phyloP scores from a whole-genome alignment of 1,284 basidiomycete genomes.

The Flammula alnicola region DNA sequence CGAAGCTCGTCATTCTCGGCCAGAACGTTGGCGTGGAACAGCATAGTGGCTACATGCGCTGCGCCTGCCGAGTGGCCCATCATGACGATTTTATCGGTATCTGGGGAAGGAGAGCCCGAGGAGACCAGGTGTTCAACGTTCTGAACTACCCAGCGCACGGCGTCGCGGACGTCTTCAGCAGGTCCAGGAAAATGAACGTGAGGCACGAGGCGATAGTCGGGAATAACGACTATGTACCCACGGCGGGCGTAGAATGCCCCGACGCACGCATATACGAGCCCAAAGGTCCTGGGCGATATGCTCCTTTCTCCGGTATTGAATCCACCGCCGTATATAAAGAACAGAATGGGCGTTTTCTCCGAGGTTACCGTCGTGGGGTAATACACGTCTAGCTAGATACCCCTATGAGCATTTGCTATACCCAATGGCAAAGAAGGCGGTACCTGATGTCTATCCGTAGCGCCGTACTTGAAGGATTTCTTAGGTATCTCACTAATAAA shows the following conservation, averaged over 20 bases:
- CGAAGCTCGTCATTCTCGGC: constrained; percentile 36
- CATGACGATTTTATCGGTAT: constrained; percentile 48
- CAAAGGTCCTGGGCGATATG: constrained; percentile 45
- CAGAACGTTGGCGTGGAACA: constrained; percentile 46
- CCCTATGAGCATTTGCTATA: neutral
- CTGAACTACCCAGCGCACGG: constrained; percentile 54
- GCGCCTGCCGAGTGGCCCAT: constrained; percentile 67
- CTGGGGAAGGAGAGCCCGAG: constrained; percentile 34
- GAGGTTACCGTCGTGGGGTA: constrained; percentile 45
- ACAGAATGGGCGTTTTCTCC: constrained; percentile 53
- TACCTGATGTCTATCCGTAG: constrained; percentile 58
- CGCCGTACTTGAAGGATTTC: constrained; percentile 61
- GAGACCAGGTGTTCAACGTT: constrained; percentile 37
- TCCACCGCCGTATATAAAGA: constrained; percentile 70
- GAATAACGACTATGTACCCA: constrained; percentile 63
- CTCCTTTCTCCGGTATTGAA: constrained; percentile 54
- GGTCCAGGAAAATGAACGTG: constrained; percentile 53
- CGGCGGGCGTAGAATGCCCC: constrained; percentile 61
- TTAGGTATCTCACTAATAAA: constrained; percentile 35
- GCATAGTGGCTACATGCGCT: constrained; percentile 47
- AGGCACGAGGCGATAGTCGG: constrained; percentile 68
- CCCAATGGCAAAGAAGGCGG: neutral
- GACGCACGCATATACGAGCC: constrained; percentile 56
- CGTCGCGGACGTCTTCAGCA: constrained; percentile 60
- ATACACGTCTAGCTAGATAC: constrained; percentile 48